Evolutionary conservation across 2,329 filamentous ascomycete species (phyloP), one percentile per base, ranked within the genome.

Genomic region (Fusarium fracticaudum): DNA sequence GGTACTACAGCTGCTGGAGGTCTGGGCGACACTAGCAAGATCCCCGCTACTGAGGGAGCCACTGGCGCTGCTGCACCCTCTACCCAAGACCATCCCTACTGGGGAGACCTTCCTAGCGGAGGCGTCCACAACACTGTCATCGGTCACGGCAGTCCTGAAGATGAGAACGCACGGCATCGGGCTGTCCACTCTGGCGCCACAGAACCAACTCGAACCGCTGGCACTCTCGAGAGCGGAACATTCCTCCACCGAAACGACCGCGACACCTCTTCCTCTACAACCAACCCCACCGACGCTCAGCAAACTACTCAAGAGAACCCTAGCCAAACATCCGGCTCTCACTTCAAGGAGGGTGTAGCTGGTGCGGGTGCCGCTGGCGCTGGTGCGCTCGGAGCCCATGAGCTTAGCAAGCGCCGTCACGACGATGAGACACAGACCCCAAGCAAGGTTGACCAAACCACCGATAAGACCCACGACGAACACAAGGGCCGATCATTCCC

Each of bases 81-180:
- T 11, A 37, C 69, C 6, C 18, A 66, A 22, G 67, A 73, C 20
- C 54, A 72, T 41, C 75, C 75, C 2, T 77, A 77, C 43, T 77
- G 75, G 75, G 75, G 75, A 9, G 67, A 74, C 6, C 51, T 77
- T 5, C 60, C 74, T 7, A 60, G 63, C 18, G 65, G 29, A 18
- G 67, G 67, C 15, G 65, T 69, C 11, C 67, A 69, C 50, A 69
- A 69, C 50, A 68, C 62, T 3, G 58, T 72, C 4, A 54, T 68
- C 5, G 74, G 74, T 1, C 74, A 64, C 4, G 74, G 69, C 6
- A 75, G 74, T 29, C 41, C 64, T 6, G 68, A 73, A 18, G 66
- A 66, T 2, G 69, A 73, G 20, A 38, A 33, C 8, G 26, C 41
- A 48, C 67, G 73, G 44, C 63, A 74, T 5, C 64, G 47, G 5